These are phyloP conservation scores for Saxophila tyrrhenica DNA, from an alignment of 495 filamentous ascomycete species.

Conservation along the genomic window DNA sequence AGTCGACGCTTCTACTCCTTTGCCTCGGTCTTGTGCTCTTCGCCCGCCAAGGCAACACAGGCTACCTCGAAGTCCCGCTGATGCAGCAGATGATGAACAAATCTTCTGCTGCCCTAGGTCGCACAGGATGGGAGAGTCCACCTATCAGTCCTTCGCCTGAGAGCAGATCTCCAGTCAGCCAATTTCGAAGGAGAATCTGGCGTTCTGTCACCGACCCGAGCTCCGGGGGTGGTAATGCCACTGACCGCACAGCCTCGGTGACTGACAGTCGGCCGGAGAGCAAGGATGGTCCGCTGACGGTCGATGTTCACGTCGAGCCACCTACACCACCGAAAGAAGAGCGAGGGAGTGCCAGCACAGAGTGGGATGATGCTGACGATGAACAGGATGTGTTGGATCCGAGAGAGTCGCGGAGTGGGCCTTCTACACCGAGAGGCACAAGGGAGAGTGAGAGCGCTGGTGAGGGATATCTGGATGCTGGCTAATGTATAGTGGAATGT, in stretches of 20 bases:
- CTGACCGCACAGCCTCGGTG: conserved; percentile 9
- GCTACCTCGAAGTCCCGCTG: conserved; percentile 45
- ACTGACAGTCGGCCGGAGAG: conserved; percentile 22
- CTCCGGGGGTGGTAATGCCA: conserved; percentile 5
- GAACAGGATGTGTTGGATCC: background rate
- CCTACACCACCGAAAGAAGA: conserved; percentile 1
- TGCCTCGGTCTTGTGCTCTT: conserved; percentile 86
- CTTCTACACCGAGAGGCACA: background rate
- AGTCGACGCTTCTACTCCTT: conserved; percentile 73
- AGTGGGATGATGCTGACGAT: background rate
- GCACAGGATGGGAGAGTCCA: conserved; percentile 11
- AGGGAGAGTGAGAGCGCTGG: background rate
- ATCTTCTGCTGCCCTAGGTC: conserved; percentile 22
- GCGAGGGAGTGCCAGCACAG: background rate
- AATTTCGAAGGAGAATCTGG: conserved; percentile 13
- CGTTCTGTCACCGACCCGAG: conserved; percentile 9
- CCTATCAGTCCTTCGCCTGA: conserved; percentile 21
- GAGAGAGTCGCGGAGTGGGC: background rate
- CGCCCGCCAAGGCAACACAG: conserved; percentile 31
- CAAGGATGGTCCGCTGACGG: background rate
- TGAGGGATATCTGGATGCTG: background rate
- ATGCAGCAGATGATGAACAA: conserved; percentile 43
- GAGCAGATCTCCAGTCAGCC: conserved; percentile 11
- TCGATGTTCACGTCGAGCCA: conserved; percentile 7
- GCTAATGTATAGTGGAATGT: too few relatives aligned